phyloP scores from a whole-genome alignment of 371 early-diverging fungal species.

The Mucor sp. region DNA sequence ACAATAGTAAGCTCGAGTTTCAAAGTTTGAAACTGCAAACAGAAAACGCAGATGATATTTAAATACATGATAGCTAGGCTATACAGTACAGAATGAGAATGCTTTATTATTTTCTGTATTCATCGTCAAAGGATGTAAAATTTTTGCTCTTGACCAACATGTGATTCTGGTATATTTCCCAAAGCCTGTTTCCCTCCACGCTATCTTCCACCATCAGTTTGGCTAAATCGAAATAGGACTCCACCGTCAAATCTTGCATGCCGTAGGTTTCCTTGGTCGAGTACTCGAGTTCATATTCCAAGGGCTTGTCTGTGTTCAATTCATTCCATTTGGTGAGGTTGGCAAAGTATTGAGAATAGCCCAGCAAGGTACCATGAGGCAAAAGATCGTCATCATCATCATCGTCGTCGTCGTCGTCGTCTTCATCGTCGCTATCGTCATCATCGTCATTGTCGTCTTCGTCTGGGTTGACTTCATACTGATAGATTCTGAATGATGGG shows the following conservation, averaged over 20 bases:
- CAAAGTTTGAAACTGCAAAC: not conserved
- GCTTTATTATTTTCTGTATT: not conserved
- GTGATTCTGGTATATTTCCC: slow-evolving; percentile 40
- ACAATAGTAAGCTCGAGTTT: no score
- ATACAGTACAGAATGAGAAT: not conserved
- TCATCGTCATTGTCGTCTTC: slow-evolving; percentile 11
- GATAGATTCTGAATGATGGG: slow-evolving; percentile 72
- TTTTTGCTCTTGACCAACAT: slow-evolving; percentile 45
- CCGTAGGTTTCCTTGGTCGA: slow-evolving; percentile 60
- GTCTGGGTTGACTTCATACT: slow-evolving; percentile 45
- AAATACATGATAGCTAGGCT: no score
- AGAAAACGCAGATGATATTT: not conserved
- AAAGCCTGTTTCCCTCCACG: slow-evolving; percentile 24
- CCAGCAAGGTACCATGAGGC: slow-evolving; percentile 26
- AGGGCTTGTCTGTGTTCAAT: slow-evolving; percentile 17
- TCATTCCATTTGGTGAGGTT: slow-evolving; percentile 46
- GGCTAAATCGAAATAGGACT: slow-evolving; percentile 52
- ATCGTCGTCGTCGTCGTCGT: slow-evolving; percentile 11
- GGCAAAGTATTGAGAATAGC: slow-evolving; percentile 43
- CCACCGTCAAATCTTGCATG: slow-evolving; percentile 59
- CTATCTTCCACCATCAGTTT: slow-evolving; percentile 39
- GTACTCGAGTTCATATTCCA: slow-evolving; percentile 59
- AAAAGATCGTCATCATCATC: slow-evolving; percentile 12
- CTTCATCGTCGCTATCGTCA: slow-evolving; percentile 12
- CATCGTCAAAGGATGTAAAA: slow-evolving; percentile 10